phyloP scores from a whole-genome alignment of 192 early-diverging fungal genomes.

The Coemansia sp. region DNA sequence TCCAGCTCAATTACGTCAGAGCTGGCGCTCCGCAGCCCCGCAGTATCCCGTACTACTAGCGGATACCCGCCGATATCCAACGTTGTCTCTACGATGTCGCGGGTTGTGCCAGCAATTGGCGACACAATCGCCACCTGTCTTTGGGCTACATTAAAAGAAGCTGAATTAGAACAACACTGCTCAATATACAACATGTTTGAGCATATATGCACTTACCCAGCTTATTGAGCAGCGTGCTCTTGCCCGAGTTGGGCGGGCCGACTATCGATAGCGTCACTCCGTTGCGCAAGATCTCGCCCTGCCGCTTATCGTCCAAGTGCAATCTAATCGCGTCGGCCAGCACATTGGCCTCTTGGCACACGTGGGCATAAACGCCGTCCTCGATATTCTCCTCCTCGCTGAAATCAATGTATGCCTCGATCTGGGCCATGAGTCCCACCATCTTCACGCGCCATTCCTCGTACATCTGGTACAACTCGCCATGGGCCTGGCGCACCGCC shows the following conservation, averaged over 20 bases:
- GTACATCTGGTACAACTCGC: conserved; percentile 61
- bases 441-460: conserved; percentile 62
- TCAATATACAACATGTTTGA: too few relatives aligned
- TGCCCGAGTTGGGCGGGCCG: conserved; percentile 77
- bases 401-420: conserved; percentile 77
- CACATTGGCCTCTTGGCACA: background rate
- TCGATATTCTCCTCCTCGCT: conserved; percentile 81
- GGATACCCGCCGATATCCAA: conserved; percentile 76
- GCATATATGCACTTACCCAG: conserved; percentile 42
- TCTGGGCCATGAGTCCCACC: conserved; percentile 58
- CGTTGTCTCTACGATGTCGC: conserved; percentile 73
- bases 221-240: conserved; percentile 70
- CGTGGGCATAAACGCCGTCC: conserved; percentile 53
- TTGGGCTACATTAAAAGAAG: conserved; percentile 41
- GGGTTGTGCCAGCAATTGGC: conserved; percentile 69
- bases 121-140: conserved; percentile 76
- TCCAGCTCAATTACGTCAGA: conserved; percentile 65
- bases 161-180: background rate
- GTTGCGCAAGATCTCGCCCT: conserved; percentile 70
- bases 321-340: conserved; percentile 19
- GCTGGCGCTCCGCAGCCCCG: conserved; percentile 58
- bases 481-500: conserved; percentile 69
- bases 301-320: conserved; percentile 62
- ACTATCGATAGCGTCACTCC: conserved; percentile 71
- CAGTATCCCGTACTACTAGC: conserved; percentile 71